Percentiles rank a stretch among this genome's conserved stretches.
Evolutionary conservation across 768 basidiomycete species (phyloP).

Genomic region (Phallus indusiatus): DNA sequence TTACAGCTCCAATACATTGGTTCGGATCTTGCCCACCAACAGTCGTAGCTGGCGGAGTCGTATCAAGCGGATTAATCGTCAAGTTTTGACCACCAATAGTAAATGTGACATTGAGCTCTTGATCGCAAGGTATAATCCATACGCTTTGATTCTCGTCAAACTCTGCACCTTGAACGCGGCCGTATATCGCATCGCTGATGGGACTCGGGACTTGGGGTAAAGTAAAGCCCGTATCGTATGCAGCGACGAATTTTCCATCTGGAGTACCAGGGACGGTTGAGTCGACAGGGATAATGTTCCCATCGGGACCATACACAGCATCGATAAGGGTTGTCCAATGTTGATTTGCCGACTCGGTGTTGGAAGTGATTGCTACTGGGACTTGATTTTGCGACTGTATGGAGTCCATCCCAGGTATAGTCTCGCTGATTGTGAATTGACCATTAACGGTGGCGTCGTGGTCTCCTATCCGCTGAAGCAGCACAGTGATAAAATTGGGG

Average conservation of each 20-base stretch:
- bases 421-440: conserved; percentile 53
- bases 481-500: conserved; percentile 53
- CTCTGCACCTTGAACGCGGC: conserved; percentile 42
- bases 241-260: conserved; percentile 38
- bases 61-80: conserved; percentile 61
- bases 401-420: conserved; percentile 37
- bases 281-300: conserved; percentile 34
- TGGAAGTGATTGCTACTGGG: conserved; percentile 32
- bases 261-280: conserved; percentile 33
- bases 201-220: conserved; percentile 45
- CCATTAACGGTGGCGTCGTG: conserved; percentile 44
- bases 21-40: conserved; percentile 25
- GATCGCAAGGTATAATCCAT: conserved; percentile 57
- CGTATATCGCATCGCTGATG: conserved; percentile 55
- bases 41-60: conserved; percentile 21
- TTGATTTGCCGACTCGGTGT: conserved; percentile 40
- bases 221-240: conserved; percentile 65
- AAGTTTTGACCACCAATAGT: conserved; percentile 45
- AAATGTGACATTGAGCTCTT: conserved; percentile 57
- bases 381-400: conserved; percentile 45
- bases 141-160: conserved; percentile 26
- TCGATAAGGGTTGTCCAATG: conserved; percentile 63
- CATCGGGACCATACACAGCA: conserved; percentile 51
- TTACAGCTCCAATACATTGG: neutral
- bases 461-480: conserved; percentile 52